Conservation (phyloP, 169 alveolate genomes). For the Hammondia hammondi region DNA sequence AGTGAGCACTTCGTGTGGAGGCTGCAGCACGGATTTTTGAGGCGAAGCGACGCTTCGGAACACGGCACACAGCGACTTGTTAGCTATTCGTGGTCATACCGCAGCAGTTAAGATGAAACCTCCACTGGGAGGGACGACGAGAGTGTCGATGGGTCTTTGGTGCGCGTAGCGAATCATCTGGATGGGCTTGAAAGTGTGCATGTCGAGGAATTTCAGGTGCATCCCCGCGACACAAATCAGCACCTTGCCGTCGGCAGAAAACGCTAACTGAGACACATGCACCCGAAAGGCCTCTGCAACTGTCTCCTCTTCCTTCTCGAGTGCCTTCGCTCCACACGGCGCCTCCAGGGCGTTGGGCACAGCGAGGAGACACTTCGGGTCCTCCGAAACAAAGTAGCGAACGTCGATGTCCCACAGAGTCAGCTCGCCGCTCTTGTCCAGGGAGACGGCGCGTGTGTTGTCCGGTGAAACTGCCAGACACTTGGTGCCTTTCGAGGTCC, state of each 20-base stretch:
- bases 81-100: background rate
- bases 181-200: background rate
- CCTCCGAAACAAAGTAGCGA: conserved; percentile 12
- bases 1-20: too few relatives aligned
- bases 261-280: background rate
- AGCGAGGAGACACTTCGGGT: background rate
- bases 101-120: background rate
- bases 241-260: background rate
- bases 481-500: background rate
- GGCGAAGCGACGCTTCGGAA: too few relatives aligned
- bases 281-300: background rate
- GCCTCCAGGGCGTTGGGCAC: background rate
- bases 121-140: background rate
- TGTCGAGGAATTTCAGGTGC: background rate
- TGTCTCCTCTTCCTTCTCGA: background rate
- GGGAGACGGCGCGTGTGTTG: background rate
- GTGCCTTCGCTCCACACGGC: background rate
- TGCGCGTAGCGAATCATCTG: background rate
- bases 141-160: background rate
- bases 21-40: too few relatives aligned
- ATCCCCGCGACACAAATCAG: background rate
- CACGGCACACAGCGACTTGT: too few relatives aligned
- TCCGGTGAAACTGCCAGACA: background rate
- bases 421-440: background rate
- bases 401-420: background rate